Percentiles rank a stretch among this genome's conserved stretches.
Evolutionary conservation across 2,329 filamentous ascomycete genomes (phyloP).

Genomic region (Rhynchosporium graminicola): DNA sequence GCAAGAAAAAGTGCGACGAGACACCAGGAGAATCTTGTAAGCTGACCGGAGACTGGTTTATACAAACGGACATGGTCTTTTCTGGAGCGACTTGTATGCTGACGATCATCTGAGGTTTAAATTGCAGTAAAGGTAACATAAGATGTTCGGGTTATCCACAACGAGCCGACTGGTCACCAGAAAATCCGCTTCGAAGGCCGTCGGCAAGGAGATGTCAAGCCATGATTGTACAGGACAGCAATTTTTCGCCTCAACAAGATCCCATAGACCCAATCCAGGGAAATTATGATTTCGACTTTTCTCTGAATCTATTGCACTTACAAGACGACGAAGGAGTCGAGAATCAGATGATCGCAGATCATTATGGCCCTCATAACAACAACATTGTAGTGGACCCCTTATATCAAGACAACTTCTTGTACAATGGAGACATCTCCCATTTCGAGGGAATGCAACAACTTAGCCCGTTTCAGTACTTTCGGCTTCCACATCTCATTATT

Average conservation of each 20-base stretch:
- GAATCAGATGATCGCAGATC: neutral
- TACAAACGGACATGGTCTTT: too few species aligned
- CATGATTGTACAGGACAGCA: neutral
- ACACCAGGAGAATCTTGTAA: neutral
- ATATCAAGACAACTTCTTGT: neutral
- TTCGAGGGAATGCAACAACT: neutral
- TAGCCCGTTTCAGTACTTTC: neutral
- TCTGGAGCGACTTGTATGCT: neutral
- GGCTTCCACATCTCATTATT: constrained; percentile 25
- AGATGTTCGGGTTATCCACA: neutral
- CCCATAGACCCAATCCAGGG: neutral
- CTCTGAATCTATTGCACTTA: neutral
- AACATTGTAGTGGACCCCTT: neutral
- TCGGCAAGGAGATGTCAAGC: neutral
- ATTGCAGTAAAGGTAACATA: neutral
- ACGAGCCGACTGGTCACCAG: neutral
- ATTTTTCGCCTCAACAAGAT: neutral
- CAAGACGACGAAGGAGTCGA: neutral
- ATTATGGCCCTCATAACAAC: neutral
- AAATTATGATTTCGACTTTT: neutral
- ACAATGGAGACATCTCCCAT: neutral
- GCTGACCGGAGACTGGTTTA: neutral
- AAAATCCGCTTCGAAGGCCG: neutral
- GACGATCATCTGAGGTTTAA: neutral
- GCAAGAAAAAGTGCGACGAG: constrained; percentile 65